Percentiles rank a stretch among this genome's conserved stretches.
These are phyloP conservation scores for Fusarium paranaense DNA, from an alignment of 2,329 filamentous ascomycete genomes.

Conservation along the genomic window DNA sequence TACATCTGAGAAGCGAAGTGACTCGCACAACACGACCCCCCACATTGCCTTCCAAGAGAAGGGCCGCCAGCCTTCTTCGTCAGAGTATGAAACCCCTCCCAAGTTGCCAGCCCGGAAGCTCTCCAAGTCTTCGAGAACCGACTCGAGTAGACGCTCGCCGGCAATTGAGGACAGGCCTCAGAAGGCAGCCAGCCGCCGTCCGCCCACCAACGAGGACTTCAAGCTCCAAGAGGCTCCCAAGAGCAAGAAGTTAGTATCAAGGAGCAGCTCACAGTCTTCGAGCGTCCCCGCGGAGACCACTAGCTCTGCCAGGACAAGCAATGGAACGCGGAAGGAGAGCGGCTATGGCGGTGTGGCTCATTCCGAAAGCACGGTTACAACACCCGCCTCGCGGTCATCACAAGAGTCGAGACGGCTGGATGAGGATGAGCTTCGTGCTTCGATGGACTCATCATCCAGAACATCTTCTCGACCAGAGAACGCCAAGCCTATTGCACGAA, in stretches of 20 bases:
- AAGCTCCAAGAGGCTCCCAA: constrained; percentile 86
- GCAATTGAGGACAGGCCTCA: constrained; percentile 54
- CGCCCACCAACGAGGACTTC: constrained; percentile 68
- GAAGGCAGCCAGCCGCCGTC: constrained; percentile 51
- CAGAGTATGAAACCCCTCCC: constrained; percentile 63
- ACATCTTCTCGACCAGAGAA: constrained; percentile 54
- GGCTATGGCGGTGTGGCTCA: constrained; percentile 43
- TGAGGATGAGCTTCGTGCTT: constrained; percentile 60
- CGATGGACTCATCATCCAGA: constrained; percentile 56
- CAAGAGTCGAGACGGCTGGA: constrained; percentile 70
- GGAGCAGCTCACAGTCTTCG: constrained; percentile 59
- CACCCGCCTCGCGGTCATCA: constrained; percentile 62
- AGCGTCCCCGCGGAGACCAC: constrained; percentile 50
- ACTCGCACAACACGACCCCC: constrained; percentile 73
- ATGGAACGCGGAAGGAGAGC: constrained; percentile 47
- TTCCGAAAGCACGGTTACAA: constrained; percentile 52
- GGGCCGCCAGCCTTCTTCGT: constrained; percentile 68
- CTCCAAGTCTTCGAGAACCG: constrained; percentile 62
- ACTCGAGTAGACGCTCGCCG: constrained; percentile 44
- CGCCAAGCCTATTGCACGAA: constrained; percentile 69
- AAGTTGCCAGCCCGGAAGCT: constrained; percentile 55
- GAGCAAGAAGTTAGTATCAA: constrained; percentile 61
- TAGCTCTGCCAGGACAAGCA: constrained; percentile 50
- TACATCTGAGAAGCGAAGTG: constrained; percentile 58
- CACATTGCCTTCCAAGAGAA: constrained; percentile 95